Conservation (phyloP, 2,329 filamentous ascomycete genomes). For the Calonectria leucothoes region DNA sequence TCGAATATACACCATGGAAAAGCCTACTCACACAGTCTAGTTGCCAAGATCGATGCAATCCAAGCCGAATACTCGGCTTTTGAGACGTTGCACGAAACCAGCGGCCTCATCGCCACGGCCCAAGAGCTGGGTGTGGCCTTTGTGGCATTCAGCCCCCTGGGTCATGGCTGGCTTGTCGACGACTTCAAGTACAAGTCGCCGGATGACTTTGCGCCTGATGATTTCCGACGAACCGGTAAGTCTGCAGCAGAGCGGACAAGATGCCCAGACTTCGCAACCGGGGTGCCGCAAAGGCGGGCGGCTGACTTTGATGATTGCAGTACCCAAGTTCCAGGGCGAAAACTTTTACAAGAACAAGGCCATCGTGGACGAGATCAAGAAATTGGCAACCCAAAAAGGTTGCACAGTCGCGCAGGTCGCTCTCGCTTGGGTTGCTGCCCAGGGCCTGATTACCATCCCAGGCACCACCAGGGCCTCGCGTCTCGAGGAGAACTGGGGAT, state of each 20-base stretch:
- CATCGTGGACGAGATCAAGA: slow-evolving; percentile 55
- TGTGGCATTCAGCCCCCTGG: slow-evolving; percentile 59
- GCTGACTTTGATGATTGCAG: slow-evolving; percentile 12
- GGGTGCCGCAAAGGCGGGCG: too few relatives aligned
- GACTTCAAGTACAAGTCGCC: slow-evolving; percentile 54
- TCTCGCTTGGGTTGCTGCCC: slow-evolving; percentile 53
- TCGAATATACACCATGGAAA: not conserved
- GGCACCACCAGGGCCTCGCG: slow-evolving; percentile 55
- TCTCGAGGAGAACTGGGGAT: slow-evolving; percentile 54
- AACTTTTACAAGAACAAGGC: slow-evolving; percentile 57
- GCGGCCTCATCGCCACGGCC: slow-evolving; percentile 53
- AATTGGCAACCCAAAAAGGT: slow-evolving; percentile 47
- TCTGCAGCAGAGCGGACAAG: too few relatives aligned
- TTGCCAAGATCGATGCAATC: slow-evolving; percentile 58
- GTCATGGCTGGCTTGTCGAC: slow-evolving; percentile 60
- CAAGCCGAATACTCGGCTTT: slow-evolving; percentile 59
- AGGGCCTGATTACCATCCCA: slow-evolving; percentile 58
- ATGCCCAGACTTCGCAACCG: too few relatives aligned
- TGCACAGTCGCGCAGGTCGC: slow-evolving; percentile 50
- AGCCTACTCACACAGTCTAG: slow-evolving; percentile 35
- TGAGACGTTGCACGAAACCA: slow-evolving; percentile 53
- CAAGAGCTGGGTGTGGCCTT: slow-evolving; percentile 55
- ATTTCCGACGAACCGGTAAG: slow-evolving; percentile 53
- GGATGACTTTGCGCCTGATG: slow-evolving; percentile 57
- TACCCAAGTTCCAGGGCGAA: slow-evolving; percentile 53